Conservation (phyloP, 345 rosid genomes). For the Lenwebbia sp. region DNA sequence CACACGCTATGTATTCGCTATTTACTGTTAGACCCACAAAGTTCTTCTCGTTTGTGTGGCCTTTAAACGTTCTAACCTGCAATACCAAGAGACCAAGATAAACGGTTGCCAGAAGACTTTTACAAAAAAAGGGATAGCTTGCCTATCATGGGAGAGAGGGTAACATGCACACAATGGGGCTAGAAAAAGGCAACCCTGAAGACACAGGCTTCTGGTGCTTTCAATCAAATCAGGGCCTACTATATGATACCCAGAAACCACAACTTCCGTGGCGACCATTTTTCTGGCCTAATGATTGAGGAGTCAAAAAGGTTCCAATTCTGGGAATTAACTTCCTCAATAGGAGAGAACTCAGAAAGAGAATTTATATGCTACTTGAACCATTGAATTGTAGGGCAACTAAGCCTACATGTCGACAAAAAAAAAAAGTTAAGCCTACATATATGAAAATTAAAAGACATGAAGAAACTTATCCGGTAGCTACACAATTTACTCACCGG, state of each 20-base stretch:
- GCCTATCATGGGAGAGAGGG: not conserved
- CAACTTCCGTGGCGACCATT: not conserved
- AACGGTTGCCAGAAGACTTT: not conserved
- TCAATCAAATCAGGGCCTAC: not conserved
- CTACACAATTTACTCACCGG: constrained; percentile 40
- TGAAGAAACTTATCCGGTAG: not conserved
- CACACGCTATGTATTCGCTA: constrained; percentile 80
- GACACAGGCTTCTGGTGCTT: not conserved
- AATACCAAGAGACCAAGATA: not conserved
- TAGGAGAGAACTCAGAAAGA: not conserved
- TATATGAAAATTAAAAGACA: not conserved
- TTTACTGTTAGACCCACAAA: constrained; percentile 89
- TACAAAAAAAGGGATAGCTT: not conserved
- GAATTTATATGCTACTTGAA: not conserved
- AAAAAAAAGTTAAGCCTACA: not conserved
- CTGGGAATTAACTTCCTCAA: not conserved
- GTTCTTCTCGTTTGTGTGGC: constrained; percentile 96
- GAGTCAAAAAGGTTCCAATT: not conserved
- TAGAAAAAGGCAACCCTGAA: not conserved
- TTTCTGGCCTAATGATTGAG: not conserved
- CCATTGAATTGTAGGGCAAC: not conserved
- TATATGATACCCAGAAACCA: not conserved
- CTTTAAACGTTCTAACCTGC: constrained; percentile 83
- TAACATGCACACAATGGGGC: not conserved
- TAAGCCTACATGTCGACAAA: not conserved